These are phyloP conservation scores for Penicillium sp. DNA, from an alignment of 2,329 filamentous ascomycete genomes.

Conservation along the genomic window DNA sequence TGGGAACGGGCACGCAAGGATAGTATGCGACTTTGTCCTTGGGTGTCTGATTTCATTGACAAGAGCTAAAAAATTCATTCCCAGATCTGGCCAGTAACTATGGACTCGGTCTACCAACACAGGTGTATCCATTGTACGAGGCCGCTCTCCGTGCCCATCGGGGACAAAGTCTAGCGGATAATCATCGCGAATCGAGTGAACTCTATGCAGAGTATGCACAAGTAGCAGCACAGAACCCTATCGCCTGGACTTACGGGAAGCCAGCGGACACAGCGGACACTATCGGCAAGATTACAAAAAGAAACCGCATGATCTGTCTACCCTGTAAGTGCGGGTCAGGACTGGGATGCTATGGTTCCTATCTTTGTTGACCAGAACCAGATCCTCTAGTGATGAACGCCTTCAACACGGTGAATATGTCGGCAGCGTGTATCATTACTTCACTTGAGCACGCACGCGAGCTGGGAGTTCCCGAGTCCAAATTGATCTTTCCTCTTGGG, in stretches of 20 bases:
- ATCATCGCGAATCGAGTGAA: slow-evolving; percentile 60
- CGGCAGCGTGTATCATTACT: slow-evolving; percentile 63
- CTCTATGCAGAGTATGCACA: slow-evolving; percentile 64
- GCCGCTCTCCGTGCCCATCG: slow-evolving; percentile 62
- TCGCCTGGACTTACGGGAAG: slow-evolving; percentile 61
- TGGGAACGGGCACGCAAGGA: not conserved
- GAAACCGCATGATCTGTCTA: slow-evolving; percentile 68
- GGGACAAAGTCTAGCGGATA: slow-evolving; percentile 57
- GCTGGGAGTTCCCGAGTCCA: slow-evolving; percentile 56
- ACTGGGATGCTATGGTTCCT: not conserved
- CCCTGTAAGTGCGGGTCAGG: slow-evolving; percentile 56
- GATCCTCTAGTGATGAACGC: slow-evolving; percentile 72
- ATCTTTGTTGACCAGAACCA: slow-evolving; percentile 30
- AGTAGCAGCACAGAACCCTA: slow-evolving; percentile 55
- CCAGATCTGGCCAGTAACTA: slow-evolving; percentile 53
- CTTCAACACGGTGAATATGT: slow-evolving; percentile 69
- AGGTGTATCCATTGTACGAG: slow-evolving; percentile 69
- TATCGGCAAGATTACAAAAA: slow-evolving; percentile 58
- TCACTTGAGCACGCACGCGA: slow-evolving; percentile 56
- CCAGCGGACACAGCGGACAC: slow-evolving; percentile 48
- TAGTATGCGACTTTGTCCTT: not conserved
- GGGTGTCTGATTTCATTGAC: not conserved
- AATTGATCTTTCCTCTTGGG: slow-evolving; percentile 66
- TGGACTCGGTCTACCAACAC: slow-evolving; percentile 64
- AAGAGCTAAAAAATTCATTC: not conserved